phyloP scores from a whole-genome alignment of 2,329 filamentous ascomycete genomes.

The Hawksworthiomyces lignivorus region DNA sequence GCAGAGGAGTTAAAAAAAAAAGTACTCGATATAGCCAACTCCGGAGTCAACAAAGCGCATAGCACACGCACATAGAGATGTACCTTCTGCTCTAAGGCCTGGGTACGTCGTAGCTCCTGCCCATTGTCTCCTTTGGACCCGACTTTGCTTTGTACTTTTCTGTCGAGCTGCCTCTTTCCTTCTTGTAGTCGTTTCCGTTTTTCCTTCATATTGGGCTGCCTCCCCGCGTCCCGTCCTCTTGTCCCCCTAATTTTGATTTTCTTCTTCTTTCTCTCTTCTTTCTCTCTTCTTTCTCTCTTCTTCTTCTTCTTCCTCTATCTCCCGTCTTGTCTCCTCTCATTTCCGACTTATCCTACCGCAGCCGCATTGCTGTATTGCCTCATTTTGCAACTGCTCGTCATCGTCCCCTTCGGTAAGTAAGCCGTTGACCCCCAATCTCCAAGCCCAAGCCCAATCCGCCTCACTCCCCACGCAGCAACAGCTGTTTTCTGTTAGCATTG shows the following conservation, averaged over 20 bases:
- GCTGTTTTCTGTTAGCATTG: conserved; percentile 7
- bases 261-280: neutral
- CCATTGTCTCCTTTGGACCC: neutral
- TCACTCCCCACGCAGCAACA: neutral
- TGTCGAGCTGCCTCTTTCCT: neutral
- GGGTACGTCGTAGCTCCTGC: conserved; percentile 6
- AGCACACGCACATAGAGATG: neutral
- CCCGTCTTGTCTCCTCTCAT: neutral
- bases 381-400: too few species aligned
- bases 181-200: neutral
- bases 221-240: neutral
- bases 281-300: neutral
- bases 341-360: neutral
- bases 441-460: neutral
- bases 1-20: too few species aligned
- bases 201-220: conserved; percentile 8
- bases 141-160: neutral
- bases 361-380: too few species aligned
- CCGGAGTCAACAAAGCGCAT: neutral
- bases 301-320: neutral
- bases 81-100: too few species aligned
- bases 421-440: neutral
- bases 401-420: too few species aligned
- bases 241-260: neutral
- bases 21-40: too few species aligned